Base-by-base conservation (phyloP, 202 grass and related monocot species). In the Zizania palustris region DNA sequence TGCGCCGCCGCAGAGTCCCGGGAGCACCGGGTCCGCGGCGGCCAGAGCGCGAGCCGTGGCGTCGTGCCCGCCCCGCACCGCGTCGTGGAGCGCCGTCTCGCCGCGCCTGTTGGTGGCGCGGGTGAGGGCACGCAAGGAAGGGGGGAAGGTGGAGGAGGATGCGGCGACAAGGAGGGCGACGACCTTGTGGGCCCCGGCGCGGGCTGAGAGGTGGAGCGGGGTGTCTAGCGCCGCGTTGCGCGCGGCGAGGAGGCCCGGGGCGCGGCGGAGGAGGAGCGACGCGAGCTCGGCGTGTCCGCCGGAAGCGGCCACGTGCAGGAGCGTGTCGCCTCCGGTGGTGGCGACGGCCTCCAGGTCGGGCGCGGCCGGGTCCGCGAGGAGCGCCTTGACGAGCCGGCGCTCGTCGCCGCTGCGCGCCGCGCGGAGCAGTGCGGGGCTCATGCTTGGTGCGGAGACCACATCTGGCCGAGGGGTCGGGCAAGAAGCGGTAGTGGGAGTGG, bases 151-250 rank as follows among this genome's bases (percentile, higher is more conserved):
- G 53, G 53, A 35, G 0, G 63, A 14, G 33, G 71, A 61, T 7
- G 79, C 59, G 4, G 61, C 63, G 43, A 83, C 11, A 21, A 86
- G 74, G 63, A 83, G 64, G 9, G 83, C 69, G 21, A 75, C 80
- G 35, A 86, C 63, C 69, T 86, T 83, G 64, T 86, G 74, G 6
- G 79, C 83, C 16, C 88, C 88, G 3, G 79, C 83, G 35, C 83
- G 83, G 3, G 83, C 42, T 0, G 88, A 79, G 42, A 78, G 28
- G 55, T 90, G 88, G 79, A 90, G 75, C 58, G 88, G 83, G 21
- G 88, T 83, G 83, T 90, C 88, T 49, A 79, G 79, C 14, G 79
- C 80, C 45, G 74, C 75, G 79, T 90, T 90, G 42, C 80, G 54
- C 19, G 79, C 58, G 16, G 46, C 64, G 41, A 90, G 70, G 57